Conservation (phyloP, 768 basidiomycete species). For the Leccinum uliginosum region DNA sequence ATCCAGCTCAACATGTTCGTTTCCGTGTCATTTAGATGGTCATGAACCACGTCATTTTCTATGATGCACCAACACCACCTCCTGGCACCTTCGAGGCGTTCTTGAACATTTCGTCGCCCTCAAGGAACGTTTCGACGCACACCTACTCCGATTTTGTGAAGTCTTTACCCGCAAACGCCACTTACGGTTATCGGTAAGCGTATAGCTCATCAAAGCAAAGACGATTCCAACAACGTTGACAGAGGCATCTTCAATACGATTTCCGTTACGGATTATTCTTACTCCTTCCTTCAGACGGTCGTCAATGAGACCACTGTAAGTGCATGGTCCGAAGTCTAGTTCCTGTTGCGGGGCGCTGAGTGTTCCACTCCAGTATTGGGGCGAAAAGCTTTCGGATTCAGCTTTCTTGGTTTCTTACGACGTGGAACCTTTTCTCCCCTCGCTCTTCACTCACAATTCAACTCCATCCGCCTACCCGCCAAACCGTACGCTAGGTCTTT, state of each 20-base stretch:
- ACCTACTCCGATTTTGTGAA: constrained; percentile 8
- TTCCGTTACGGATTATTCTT: neutral
- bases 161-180: neutral
- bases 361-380: constrained; percentile 11
- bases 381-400: neutral
- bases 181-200: constrained; percentile 3
- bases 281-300: constrained; percentile 14
- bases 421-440: constrained; percentile 49
- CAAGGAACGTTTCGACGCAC: neutral
- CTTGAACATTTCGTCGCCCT: neutral
- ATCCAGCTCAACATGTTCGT: neutral
- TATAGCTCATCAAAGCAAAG: neutral
- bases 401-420: constrained; percentile 2
- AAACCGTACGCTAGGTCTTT: constrained; percentile 29
- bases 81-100: neutral
- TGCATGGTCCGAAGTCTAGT: neutral
- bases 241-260: neutral
- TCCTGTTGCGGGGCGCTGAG: neutral
- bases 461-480: constrained; percentile 44
- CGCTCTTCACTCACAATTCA: constrained; percentile 34
- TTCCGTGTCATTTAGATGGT: neutral
- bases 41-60: neutral
- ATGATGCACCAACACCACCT: neutral
- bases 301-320: constrained; percentile 13
- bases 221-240: neutral